Evolutionary conservation across 1,284 basidiomycete species (phyloP).

Genomic region (Pseudozyma tsukubaensis): DNA sequence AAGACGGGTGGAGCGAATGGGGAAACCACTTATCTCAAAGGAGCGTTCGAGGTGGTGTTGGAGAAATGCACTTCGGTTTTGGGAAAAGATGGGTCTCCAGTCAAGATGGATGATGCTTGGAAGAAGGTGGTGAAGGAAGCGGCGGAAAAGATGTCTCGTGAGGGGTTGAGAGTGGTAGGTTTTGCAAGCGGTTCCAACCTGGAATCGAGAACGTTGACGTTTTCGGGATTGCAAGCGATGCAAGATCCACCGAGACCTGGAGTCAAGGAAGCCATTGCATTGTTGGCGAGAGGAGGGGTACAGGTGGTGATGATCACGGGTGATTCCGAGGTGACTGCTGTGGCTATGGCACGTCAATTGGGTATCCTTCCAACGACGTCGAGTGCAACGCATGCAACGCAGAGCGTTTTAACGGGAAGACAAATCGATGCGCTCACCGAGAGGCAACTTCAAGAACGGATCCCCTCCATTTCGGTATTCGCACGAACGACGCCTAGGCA

Average conservation of each 20-base stretch:
- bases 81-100: constrained; percentile 84
- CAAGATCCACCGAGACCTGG: constrained; percentile 92
- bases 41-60: constrained; percentile 88
- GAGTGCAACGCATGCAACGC: constrained; percentile 50
- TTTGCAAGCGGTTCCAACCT: constrained; percentile 79
- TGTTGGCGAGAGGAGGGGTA: constrained; percentile 85
- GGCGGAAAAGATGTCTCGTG: constrained; percentile 78
- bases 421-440: constrained; percentile 82
- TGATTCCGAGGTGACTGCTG: constrained; percentile 89
- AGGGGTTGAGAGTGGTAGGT: constrained; percentile 86
- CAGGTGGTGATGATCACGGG: constrained; percentile 99
- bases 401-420: constrained; percentile 79
- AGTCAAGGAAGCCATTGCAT: constrained; percentile 85
- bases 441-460: constrained; percentile 82
- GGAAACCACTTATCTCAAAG: constrained; percentile 82
- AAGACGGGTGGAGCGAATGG: constrained; percentile 74
- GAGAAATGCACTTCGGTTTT: constrained; percentile 87
- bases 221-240: constrained; percentile 94
- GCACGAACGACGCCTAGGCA: constrained; percentile 94
- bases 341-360: constrained; percentile 88
- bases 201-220: constrained; percentile 76
- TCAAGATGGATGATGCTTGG: constrained; percentile 78
- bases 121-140: constrained; percentile 77
- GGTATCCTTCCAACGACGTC: constrained; percentile 73
- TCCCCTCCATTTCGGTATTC: constrained; percentile 86